Base-by-base conservation (phyloP, 768 basidiomycete species). In the Mycena belliarum region DNA sequence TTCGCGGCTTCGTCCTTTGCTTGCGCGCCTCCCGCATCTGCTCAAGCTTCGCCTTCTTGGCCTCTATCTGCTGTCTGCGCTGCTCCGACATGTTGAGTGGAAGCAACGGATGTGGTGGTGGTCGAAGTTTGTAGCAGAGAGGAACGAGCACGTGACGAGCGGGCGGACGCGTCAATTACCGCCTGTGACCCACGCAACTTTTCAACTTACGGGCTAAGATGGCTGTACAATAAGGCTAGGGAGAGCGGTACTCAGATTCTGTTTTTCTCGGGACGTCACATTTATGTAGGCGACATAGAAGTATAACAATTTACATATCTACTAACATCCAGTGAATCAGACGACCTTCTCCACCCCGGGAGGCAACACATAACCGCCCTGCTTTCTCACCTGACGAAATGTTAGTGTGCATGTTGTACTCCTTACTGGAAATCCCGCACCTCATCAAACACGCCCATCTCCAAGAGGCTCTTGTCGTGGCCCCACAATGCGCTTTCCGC, bases 381-480 rank as follows among this genome's bases (percentile, higher is more conserved):
- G 88, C 54, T 78, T 80, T 51, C 87, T 82, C 45, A 87, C 83
- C 86, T 87, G 46, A 28, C 29, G 41, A 44, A 14, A 20, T 11
- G 26, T 55, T 16, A 50, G 35, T 38, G 48, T 18, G 24, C 25
- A 32, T n/a, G 12, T 40, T 4, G 40, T 21, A 41, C 6, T 9
- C 8, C 4, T 9, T 7, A 23, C 2, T 11, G 2, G 5, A 40
- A 35, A 35, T 7, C 33, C 33, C 33, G 11, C 33, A 92, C 92
- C 80, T 89, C 84, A 66, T 95, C 94, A 66, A 96, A 94, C 52
- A 93, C 83, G 28, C 84, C 77, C 87, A 94, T 94, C 60, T 88
- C 83, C 59, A 94, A 65, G 65, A 89, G 65, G 66, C 88, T 93
- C 75, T 93, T 93, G 41, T 86, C 83, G 63, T 88, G 88, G 1